Evolutionary conservation across 2,329 filamentous ascomycete species (phyloP), one percentile per base, ranked within the genome.

Genomic region (Harringtonia lauricola): DNA sequence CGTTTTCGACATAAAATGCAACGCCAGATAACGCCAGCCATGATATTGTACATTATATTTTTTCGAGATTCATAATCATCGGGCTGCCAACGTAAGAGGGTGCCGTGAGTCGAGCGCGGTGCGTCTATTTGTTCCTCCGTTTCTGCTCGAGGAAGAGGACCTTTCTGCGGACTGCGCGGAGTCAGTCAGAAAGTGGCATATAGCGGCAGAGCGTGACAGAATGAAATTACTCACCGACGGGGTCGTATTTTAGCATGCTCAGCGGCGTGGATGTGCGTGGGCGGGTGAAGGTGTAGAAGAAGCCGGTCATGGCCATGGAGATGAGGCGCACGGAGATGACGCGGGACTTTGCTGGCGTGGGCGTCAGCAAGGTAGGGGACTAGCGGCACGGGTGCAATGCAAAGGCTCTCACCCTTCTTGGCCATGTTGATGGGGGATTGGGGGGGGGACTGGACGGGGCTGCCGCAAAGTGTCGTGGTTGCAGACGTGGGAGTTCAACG

Each of bases 201-300:
- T 8, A 7, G 9, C 14, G n/a, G 4, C 15, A 7, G 12, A 10
- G 19, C 3, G 14, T 13, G 17, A 26, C 4, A 43, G 17, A 21
- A 14, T 47, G 29, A 8, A 33, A 34, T 13, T n/a, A 37, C 37
- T 18, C 79, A 94, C 86, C 83, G 52, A 98, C 89, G 35, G 92
- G 92, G 61, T 98, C 92, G 66, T 98, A 98, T 72, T 98, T 98
- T 56, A 98, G 71, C 87, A 98, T 92, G 69, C 88, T 94, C 66
- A 98, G 76, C 45, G 94, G 89, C 36, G 83, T 73, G 50, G 88
- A 74, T 26, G 77, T 75, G 54, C 92, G 82, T 13, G 88, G 89
- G 47, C 94, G 81, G 54, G 83, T 74, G 64, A 94, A 80, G 43
- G 87, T 94, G 65, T 90, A 89, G 74, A 90, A 98, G 75, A 88